Evolutionary conservation across 177 flowering plant genomes (phyloP), one percentile per base, ranked within the genome.

Genomic region (Vitis hybrid): DNA sequence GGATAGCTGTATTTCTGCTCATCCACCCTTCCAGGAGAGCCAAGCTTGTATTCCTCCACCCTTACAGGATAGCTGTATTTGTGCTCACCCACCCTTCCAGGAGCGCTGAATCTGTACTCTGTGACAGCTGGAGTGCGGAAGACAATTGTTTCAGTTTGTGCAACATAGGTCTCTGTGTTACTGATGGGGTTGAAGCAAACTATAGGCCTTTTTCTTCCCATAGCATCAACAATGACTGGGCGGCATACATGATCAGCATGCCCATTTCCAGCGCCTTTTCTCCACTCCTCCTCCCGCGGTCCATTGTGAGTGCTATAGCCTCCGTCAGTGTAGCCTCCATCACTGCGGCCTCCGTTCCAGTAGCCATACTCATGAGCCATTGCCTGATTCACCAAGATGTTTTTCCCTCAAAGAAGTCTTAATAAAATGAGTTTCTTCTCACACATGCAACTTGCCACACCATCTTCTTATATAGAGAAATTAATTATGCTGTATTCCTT

Each of bases 141-240:
- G 5, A 16, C 80, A 4, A 55, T 60, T 11, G 56, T 67, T 50
- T 78, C 81, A 15, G 46, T 64, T 49, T 64, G 58, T 54, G 55
- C 24, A 11, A 64, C 63, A 30, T 16, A 55, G 48, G 11, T 14
- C 11, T 66, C 73, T 1, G 27, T n/a, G 18, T 8, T 46, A 10
- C 11, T 18, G 21, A 11, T 3, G 11, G 64, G 57, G 19, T 27
- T 70, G 60, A 21, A 76, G 13, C 61, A 21, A 10, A 77, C 32
- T 1, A 21, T 61, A 1, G 75, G 75, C 56, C 49, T 66, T 40
- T 63, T 46, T 32, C 70, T 65, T 8, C 81, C 77, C 21, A 68
- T 72, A 0, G 75, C 72, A 60, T 68, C 72, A 14, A 71, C 59
- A 6, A 65, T n/a, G 11, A 70, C 77, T 16, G 79, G 73, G 49